phyloP scores from a whole-genome alignment of 768 basidiomycete genomes.

The Paxillus ammoniavirescens region DNA sequence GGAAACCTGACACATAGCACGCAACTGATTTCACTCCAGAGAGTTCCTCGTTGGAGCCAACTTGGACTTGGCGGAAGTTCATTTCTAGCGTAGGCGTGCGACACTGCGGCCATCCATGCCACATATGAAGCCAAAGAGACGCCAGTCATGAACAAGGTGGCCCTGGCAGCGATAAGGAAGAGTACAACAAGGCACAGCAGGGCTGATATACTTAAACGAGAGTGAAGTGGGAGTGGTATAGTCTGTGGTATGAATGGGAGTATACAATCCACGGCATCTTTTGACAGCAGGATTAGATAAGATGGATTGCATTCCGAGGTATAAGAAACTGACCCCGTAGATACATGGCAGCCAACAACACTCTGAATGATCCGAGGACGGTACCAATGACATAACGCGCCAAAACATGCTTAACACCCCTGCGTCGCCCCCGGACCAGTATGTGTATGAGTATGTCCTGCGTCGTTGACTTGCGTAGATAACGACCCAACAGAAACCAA shows the following conservation, averaged over 20 bases:
- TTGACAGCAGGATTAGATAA: slow-evolving; percentile 12
- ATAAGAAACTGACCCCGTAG: slow-evolving; percentile 52
- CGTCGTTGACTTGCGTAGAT: slow-evolving; percentile 60
- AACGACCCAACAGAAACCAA: slow-evolving; percentile 77
- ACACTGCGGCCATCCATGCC: slow-evolving; percentile 55
- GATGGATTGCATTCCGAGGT: neutral
- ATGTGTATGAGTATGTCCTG: slow-evolving; percentile 66
- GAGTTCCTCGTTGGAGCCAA: slow-evolving; percentile 42
- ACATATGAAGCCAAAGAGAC: slow-evolving; percentile 59
- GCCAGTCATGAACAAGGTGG: slow-evolving; percentile 54
- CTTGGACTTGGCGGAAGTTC: slow-evolving; percentile 35
- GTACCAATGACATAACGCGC: slow-evolving; percentile 46
- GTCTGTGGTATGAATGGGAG: slow-evolving; percentile 46
- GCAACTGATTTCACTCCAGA: slow-evolving; percentile 66
- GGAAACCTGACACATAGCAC: slow-evolving; percentile 22
- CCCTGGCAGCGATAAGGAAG: slow-evolving; percentile 52
- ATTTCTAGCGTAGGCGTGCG: slow-evolving; percentile 52
- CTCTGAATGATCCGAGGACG: slow-evolving; percentile 43
- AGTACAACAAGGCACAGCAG: slow-evolving; percentile 42
- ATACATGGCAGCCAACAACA: slow-evolving; percentile 60
- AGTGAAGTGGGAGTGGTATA: slow-evolving; percentile 21
- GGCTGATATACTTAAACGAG: slow-evolving; percentile 41
- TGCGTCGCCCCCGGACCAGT: slow-evolving; percentile 55
- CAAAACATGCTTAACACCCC: slow-evolving; percentile 42
- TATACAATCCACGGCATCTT: slow-evolving; percentile 56